phyloP scores from a whole-genome alignment of 371 early-diverging fungal genomes.

The Phascolomyces articulosus region DNA sequence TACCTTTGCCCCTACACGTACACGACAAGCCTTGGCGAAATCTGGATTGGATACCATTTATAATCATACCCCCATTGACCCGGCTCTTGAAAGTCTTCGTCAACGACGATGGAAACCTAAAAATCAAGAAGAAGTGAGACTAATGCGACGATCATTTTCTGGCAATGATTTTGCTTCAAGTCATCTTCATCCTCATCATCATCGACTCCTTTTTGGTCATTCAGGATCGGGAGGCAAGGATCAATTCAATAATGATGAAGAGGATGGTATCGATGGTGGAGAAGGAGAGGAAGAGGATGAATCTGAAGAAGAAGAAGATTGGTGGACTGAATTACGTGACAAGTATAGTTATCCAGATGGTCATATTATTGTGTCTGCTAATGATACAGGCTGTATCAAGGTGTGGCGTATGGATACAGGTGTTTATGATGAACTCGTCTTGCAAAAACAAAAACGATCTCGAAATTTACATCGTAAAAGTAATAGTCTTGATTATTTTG shows the following conservation, averaged over 20 bases:
- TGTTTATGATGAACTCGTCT: slow-evolving; percentile 6
- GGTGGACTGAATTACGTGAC: slow-evolving; percentile 10
- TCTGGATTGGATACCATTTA: slow-evolving; percentile 52
- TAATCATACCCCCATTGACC: slow-evolving; percentile 32
- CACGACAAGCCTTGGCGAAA: slow-evolving; percentile 58
- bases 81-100: not conserved
- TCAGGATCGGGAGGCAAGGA: not conserved
- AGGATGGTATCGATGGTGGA: slow-evolving; percentile 20
- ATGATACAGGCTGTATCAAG: slow-evolving; percentile 61
- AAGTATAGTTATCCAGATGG: slow-evolving; percentile 47
- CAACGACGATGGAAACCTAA: slow-evolving; percentile 10
- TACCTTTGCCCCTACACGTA: slow-evolving; percentile 64
- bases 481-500: slow-evolving; percentile 8
- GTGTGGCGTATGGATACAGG: slow-evolving; percentile 69
- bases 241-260: not conserved
- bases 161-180: slow-evolving; percentile 8
- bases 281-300: not conserved
- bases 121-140: slow-evolving; percentile 1
- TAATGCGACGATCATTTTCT: slow-evolving; percentile 18
- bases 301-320: slow-evolving; percentile 6
- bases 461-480: slow-evolving; percentile 9
- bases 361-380: slow-evolving; percentile 68
- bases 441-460: slow-evolving; percentile 3
- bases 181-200: too few species aligned
- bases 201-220: not conserved